Conservation (phyloP, 768 basidiomycete genomes). For the Russula brevipes region DNA sequence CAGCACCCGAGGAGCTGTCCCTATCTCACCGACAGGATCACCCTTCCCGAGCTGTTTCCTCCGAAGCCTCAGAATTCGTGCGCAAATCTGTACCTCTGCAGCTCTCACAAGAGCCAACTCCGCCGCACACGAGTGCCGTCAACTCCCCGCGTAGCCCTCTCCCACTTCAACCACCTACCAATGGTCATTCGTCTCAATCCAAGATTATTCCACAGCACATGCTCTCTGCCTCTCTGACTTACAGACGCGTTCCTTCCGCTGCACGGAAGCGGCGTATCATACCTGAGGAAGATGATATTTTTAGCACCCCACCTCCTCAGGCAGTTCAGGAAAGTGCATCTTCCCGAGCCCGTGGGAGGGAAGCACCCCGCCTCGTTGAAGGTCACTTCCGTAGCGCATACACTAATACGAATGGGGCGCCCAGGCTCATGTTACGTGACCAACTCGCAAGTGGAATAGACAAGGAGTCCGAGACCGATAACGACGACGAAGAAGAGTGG, state of each 20-base stretch:
- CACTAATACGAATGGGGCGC: conserved; percentile 22
- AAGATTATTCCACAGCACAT: background rate
- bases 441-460: conserved; percentile 16
- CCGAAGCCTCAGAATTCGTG: background rate
- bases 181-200: background rate
- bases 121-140: conserved; percentile 17
- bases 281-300: conserved; percentile 15
- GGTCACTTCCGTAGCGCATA: conserved; percentile 29
- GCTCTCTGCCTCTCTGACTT: background rate
- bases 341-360: background rate
- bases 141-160: conserved; percentile 9
- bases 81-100: background rate
- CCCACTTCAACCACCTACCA: background rate
- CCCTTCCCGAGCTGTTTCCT: background rate
- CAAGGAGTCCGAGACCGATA: conserved; percentile 1
- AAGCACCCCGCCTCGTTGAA: conserved; percentile 27
- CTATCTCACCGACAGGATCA: background rate
- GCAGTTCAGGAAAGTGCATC: background rate
- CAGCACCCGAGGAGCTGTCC: background rate
- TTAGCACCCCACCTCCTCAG: conserved; percentile 12
- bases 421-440: conserved; percentile 4
- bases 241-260: background rate
- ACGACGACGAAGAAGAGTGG: conserved; percentile 6
- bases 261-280: background rate
- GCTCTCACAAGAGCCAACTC: conserved; percentile 19